Percentiles rank a stretch among this genome's conserved stretches.
Evolutionary conservation across 805 yeast genomes (phyloP).

Genomic region (Pichia membranifaciens): DNA sequence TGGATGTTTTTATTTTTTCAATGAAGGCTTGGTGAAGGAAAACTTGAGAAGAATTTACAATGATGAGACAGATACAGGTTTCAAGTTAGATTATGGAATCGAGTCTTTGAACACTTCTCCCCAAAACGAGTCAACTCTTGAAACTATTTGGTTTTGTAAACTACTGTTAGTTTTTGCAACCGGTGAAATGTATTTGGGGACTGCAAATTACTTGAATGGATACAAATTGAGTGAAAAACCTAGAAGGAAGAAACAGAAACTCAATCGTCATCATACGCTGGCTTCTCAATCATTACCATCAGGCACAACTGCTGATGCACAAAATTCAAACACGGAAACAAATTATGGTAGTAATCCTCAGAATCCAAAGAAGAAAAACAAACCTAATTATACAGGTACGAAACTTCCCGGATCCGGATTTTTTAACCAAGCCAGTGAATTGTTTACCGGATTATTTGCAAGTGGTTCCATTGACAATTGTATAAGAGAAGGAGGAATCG

Average conservation of each 20-base stretch:
- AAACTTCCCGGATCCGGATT: slow-evolving; percentile 75
- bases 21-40: slow-evolving; percentile 71
- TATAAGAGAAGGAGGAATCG: slow-evolving; percentile 75
- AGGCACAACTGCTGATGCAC: neutral
- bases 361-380: neutral
- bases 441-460: slow-evolving; percentile 70
- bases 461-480: slow-evolving; percentile 76
- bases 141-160: slow-evolving; percentile 79
- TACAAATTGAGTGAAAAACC: slow-evolving; percentile 29
- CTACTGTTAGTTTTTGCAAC: slow-evolving; percentile 65
- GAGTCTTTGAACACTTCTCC: slow-evolving; percentile 23
- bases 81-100: slow-evolving; percentile 27
- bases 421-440: slow-evolving; percentile 72
- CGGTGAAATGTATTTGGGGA: slow-evolving; percentile 80
- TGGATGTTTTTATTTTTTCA: slow-evolving; percentile 79
- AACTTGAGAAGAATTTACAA: slow-evolving; percentile 60
- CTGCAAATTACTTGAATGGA: slow-evolving; percentile 60
- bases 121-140: slow-evolving; percentile 51
- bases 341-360: neutral
- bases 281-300: neutral
- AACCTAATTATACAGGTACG: slow-evolving; percentile 19
- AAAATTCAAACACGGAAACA: neutral
- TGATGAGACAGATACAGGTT: slow-evolving; percentile 31
- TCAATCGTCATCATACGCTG: neutral
- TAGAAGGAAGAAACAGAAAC: slow-evolving; percentile 20